Evolutionary conservation across 768 basidiomycete species (phyloP).

Genomic region (Hygrophorus pudorinus): DNA sequence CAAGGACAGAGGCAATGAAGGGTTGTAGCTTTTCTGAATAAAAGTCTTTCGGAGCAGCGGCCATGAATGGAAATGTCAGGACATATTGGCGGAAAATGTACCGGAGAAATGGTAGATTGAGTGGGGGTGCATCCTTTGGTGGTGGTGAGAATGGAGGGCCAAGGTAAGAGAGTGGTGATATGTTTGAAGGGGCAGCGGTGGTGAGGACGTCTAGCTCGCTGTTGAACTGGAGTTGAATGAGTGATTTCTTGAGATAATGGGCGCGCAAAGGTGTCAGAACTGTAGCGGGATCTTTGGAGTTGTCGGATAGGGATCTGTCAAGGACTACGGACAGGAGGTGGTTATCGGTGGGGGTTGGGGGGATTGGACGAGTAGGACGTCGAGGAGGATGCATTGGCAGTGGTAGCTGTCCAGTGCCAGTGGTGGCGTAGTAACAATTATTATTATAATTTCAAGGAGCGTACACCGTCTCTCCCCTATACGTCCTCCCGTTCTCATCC

Average conservation of each 20-base stretch:
- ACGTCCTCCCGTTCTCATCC: slow-evolving; percentile 46
- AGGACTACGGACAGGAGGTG: not conserved
- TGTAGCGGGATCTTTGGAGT: not conserved
- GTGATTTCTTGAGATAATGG: slow-evolving; percentile 96
- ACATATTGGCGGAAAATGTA: slow-evolving; percentile 91
- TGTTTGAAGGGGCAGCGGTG: slow-evolving; percentile 32
- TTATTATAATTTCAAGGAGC: not conserved
- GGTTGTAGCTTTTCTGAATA: slow-evolving; percentile 94
- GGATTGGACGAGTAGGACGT: too few species aligned
- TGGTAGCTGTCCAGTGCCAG: too few species aligned
- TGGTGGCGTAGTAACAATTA: too few species aligned
- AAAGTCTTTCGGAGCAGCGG: slow-evolving; percentile 80
- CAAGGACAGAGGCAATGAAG: slow-evolving; percentile 73
- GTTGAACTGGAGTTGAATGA: slow-evolving; percentile 78
- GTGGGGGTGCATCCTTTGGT: slow-evolving; percentile 41
- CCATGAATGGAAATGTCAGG: slow-evolving; percentile 92
- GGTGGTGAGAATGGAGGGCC: slow-evolving; percentile 79
- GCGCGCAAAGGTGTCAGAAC: slow-evolving; percentile 78
- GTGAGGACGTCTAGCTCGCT: slow-evolving; percentile 68
- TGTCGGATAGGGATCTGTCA: not conserved
- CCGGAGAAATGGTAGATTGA: slow-evolving; percentile 80
- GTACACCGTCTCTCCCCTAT: slow-evolving; percentile 24
- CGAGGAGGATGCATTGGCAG: too few species aligned
- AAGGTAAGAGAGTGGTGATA: slow-evolving; percentile 74
- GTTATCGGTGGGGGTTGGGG: too few species aligned